phyloP scores from a whole-genome alignment of 139 green algal genomes.

The Gonium pectorale region DNA sequence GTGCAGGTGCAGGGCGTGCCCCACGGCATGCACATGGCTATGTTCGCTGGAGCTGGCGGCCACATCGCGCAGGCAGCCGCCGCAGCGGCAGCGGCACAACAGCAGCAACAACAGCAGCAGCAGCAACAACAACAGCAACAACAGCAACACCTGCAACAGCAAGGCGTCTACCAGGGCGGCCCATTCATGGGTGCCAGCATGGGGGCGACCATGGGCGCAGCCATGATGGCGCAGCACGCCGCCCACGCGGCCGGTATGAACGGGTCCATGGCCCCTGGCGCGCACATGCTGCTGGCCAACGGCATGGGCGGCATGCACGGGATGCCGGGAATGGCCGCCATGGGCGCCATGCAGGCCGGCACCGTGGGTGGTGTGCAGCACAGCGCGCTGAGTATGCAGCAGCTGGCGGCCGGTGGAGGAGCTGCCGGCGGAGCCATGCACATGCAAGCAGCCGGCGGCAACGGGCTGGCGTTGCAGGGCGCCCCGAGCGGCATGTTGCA shows the following conservation, averaged over 20 bases:
- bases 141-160: background rate
- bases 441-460: background rate
- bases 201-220: background rate
- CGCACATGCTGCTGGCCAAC: background rate
- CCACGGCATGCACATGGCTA: background rate
- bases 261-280: background rate
- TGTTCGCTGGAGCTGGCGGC: background rate
- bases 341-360: conserved; percentile 12
- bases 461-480: background rate
- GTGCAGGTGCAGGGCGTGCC: conserved; percentile 8
- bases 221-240: conserved; percentile 29
- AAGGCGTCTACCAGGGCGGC: background rate
- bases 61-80: too few relatives aligned
- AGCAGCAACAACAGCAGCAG: conserved; percentile 2
- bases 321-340: background rate
- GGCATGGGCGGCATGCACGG: background rate
- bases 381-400: background rate
- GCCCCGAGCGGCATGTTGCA: conserved; percentile 9
- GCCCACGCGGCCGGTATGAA: background rate
- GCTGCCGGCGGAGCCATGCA: conserved; percentile 4
- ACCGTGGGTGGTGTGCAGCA: background rate
- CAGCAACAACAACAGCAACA: conserved; percentile 2
- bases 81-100: too few relatives aligned
- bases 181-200: background rate
- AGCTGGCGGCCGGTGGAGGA: background rate